Percentiles rank a stretch among this genome's conserved stretches.
Conservation (phyloP, 805 yeast genomes). For the Metschnikowia sp. region DNA sequence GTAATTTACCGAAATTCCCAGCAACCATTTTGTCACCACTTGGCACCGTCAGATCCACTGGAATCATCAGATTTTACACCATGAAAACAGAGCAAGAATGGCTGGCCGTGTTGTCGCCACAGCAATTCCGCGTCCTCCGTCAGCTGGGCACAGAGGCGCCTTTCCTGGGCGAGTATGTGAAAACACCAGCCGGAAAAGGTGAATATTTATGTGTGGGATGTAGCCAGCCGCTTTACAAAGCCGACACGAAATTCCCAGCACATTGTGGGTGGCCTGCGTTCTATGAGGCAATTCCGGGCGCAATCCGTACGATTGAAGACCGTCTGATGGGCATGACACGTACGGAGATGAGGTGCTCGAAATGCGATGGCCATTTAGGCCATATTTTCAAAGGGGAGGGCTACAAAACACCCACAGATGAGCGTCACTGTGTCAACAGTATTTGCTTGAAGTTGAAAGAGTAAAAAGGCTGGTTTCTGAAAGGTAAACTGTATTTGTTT, state of each 20-base stretch:
- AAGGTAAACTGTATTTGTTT: no score
- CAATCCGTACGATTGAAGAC: conserved; percentile 64
- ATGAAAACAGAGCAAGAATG: conserved; percentile 56
- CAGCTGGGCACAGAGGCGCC: conserved; percentile 73
- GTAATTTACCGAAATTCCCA: neutral
- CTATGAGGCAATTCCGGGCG: conserved; percentile 82
- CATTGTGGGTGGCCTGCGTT: conserved; percentile 99
- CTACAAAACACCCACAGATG: conserved; percentile 80
- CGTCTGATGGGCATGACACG: conserved; percentile 70
- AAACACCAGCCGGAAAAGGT: conserved; percentile 56
- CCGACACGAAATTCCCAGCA: conserved; percentile 79
- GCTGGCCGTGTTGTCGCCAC: conserved; percentile 73
- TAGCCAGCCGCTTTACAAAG: conserved; percentile 69
- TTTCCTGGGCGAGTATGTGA: conserved; percentile 55
- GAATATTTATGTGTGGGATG: conserved; percentile 86
- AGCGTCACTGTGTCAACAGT: conserved; percentile 93
- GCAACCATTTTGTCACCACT: no score
- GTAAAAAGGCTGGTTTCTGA: neutral
- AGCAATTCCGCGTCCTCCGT: conserved; percentile 75
- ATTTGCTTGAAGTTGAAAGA: conserved; percentile 63
- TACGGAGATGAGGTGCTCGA: conserved; percentile 83
- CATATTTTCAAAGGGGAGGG: conserved; percentile 96
- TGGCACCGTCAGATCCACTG: neutral
- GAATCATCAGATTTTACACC: conserved; percentile 3
- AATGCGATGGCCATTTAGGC: conserved; percentile 93